These are phyloP conservation scores for Haplosporangium sp. DNA, from an alignment of 371 early-diverging fungal genomes.

Conservation along the genomic window DNA sequence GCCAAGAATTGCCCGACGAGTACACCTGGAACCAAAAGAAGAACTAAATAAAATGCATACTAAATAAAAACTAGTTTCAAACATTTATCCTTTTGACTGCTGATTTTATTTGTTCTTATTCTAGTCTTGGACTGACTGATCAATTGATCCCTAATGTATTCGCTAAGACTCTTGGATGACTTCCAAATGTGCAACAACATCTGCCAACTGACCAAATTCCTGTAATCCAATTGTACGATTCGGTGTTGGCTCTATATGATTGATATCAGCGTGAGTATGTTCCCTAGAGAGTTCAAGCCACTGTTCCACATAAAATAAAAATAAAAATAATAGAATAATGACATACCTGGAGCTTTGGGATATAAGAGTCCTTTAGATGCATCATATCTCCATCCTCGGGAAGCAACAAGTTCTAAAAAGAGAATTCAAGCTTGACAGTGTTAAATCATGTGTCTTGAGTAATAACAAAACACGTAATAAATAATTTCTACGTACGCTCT, in stretches of 20 bases:
- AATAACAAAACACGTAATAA: neutral
- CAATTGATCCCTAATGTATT: neutral
- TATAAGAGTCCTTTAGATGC: conserved; percentile 48
- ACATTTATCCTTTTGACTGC: no score
- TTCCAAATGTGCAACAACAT: conserved; percentile 52
- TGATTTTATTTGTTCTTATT: neutral
- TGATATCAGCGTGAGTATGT: no score
- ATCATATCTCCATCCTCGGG: conserved; percentile 55
- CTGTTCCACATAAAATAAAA: neutral
- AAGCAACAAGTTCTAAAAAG: conserved; percentile 45
- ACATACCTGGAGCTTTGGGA: conserved; percentile 48
- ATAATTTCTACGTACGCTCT: conserved; percentile 29
- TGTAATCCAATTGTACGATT: conserved; percentile 39
- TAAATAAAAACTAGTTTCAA: neutral
- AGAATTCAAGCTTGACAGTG: neutral
- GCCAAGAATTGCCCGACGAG: conserved; percentile 54
- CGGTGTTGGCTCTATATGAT: conserved; percentile 13
- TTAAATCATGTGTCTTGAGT: neutral
- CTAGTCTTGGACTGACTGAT: neutral
- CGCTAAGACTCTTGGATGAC: conserved; percentile 43
- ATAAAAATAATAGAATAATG: neutral
- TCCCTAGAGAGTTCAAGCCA: no score
- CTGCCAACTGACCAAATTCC: conserved; percentile 50
- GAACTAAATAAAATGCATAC: neutral
- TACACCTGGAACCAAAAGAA: conserved; percentile 50